These are phyloP conservation scores for Melocanna baccifera DNA, from an alignment of 176 grass and related monocot species.

Conservation along the genomic window DNA sequence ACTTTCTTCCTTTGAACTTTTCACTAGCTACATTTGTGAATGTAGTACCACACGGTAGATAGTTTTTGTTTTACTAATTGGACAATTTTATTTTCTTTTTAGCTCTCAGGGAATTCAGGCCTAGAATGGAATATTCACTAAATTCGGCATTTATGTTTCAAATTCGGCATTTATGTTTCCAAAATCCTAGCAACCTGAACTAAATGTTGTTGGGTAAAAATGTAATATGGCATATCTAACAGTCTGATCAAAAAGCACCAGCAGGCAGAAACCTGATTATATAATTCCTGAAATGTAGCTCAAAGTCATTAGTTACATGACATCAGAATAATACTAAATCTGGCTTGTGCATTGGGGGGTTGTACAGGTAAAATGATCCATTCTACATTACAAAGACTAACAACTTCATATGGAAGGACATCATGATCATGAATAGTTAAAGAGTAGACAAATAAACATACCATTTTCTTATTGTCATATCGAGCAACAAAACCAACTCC, in stretches of 20 bases:
- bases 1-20: background rate
- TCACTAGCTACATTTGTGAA: background rate
- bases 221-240: background rate
- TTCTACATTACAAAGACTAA: constrained; percentile 5
- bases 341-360: background rate
- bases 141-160: background rate
- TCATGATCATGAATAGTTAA: background rate
- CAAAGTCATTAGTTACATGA: background rate
- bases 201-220: background rate
- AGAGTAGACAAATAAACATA: constrained; percentile 21
- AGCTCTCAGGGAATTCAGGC: background rate
- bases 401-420: background rate
- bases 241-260: constrained; percentile 2
- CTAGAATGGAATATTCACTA: background rate
- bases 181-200: constrained; percentile 4
- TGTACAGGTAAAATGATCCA: background rate
- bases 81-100: background rate
- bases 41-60: background rate
- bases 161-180: background rate
- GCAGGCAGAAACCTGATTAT: background rate
- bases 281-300: background rate
- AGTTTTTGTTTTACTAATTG: background rate
- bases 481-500: constrained; percentile 72
- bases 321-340: background rate
- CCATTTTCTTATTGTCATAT: constrained; percentile 72